These are phyloP conservation scores for Dichotomocladium elegans DNA, from an alignment of 371 early-diverging fungal species.

Conservation along the genomic window DNA sequence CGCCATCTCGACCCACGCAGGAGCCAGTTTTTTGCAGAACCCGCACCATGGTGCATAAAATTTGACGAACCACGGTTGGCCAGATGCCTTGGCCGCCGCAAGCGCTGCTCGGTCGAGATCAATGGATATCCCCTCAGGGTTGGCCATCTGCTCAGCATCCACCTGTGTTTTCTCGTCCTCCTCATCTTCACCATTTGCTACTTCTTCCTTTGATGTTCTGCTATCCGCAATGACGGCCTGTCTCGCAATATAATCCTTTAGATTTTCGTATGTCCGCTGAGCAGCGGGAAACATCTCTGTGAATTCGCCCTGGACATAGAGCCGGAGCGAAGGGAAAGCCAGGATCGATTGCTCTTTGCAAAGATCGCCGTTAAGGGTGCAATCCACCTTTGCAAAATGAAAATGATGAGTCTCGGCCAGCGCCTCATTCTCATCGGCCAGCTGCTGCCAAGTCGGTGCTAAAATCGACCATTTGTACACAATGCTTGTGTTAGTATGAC, in stretches of 20 bases:
- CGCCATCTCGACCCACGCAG: slow-evolving; percentile 73
- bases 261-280: slow-evolving; percentile 14
- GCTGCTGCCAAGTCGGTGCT: slow-evolving; percentile 53
- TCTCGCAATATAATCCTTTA: slow-evolving; percentile 21
- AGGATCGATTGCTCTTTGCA: slow-evolving; percentile 58
- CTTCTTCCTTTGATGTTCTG: not conserved
- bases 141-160: slow-evolving; percentile 5
- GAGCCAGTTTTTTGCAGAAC: slow-evolving; percentile 81
- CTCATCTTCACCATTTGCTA: not conserved
- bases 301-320: slow-evolving; percentile 59
- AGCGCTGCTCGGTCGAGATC: slow-evolving; percentile 19
- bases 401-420: slow-evolving; percentile 38
- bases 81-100: slow-evolving; percentile 11
- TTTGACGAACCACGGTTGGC: slow-evolving; percentile 67
- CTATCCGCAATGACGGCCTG: slow-evolving; percentile 6
- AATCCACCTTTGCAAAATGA: slow-evolving; percentile 76
- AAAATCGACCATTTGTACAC: slow-evolving; percentile 19
- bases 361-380: slow-evolving; percentile 62
- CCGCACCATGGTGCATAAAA: slow-evolving; percentile 88
- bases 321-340: slow-evolving; percentile 60
- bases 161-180: slow-evolving; percentile 2
- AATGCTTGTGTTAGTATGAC: too few species aligned
- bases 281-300: slow-evolving; percentile 36
- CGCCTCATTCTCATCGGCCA: slow-evolving; percentile 30
- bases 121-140: slow-evolving; percentile 28